Conservation (phyloP, 805 yeast genomes). For the Candida nitratophila region DNA sequence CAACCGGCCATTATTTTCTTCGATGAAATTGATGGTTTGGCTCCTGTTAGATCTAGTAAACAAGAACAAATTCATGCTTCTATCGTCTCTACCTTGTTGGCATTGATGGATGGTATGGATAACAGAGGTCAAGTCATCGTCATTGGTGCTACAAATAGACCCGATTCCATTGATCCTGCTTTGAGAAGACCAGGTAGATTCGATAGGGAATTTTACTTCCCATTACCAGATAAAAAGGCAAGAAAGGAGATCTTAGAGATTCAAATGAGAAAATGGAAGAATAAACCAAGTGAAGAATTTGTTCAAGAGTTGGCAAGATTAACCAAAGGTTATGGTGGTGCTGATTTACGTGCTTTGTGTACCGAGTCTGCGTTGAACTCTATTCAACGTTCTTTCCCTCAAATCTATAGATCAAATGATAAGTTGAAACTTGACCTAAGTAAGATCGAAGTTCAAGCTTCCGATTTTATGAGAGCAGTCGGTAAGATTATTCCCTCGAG, state of each 20-base stretch:
- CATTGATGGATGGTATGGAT: slow-evolving; percentile 99
- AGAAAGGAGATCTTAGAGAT: slow-evolving; percentile 73
- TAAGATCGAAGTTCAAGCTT: slow-evolving; percentile 63
- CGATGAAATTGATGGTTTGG: slow-evolving; percentile 97
- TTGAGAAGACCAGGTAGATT: slow-evolving; percentile 94
- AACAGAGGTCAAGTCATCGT: slow-evolving; percentile 97
- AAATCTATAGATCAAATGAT: slow-evolving; percentile 71
- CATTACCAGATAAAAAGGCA: slow-evolving; percentile 78
- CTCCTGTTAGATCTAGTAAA: slow-evolving; percentile 94
- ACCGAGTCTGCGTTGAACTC: slow-evolving; percentile 93
- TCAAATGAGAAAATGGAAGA: slow-evolving; percentile 86
- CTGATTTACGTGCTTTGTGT: slow-evolving; percentile 88
- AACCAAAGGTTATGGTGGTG: slow-evolving; percentile 98
- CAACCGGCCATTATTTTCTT: slow-evolving; percentile 96
- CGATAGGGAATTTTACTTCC: slow-evolving; percentile 94
- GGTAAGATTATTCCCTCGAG: slow-evolving; percentile 90
- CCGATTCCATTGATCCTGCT: slow-evolving; percentile 98
- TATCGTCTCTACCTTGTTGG: slow-evolving; percentile 89
- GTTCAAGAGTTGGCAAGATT: slow-evolving; percentile 61
- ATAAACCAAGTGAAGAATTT: slow-evolving; percentile 55
- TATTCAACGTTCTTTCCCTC: slow-evolving; percentile 89
- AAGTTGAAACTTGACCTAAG: slow-evolving; percentile 69
- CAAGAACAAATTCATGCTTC: slow-evolving; percentile 99
- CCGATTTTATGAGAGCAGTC: slow-evolving; percentile 80
- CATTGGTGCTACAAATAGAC: slow-evolving; percentile 96